These are phyloP conservation scores for Amaranthus hypochondriacus DNA, from an alignment of 148 eudicot species.

Conservation along the genomic window DNA sequence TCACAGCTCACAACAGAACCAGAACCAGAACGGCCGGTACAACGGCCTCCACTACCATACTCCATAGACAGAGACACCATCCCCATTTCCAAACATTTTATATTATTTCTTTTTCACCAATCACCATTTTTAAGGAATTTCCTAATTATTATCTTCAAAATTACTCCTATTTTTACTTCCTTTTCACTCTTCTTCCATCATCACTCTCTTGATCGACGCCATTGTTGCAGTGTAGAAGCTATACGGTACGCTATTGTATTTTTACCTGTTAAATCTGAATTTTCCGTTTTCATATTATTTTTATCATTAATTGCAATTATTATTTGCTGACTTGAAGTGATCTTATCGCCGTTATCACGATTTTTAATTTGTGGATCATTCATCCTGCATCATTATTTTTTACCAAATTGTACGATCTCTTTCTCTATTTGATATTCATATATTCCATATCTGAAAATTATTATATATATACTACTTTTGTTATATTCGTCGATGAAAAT, in stretches of 20 bases:
- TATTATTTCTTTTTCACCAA: background rate
- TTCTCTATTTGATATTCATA: background rate
- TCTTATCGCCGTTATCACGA: background rate
- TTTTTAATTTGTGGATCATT: background rate
- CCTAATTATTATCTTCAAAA: background rate
- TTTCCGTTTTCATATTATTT: background rate
- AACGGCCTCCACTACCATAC: constrained; percentile 10
- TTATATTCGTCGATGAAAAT: background rate
- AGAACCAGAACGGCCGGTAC: constrained; percentile 10
- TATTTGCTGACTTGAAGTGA: background rate
- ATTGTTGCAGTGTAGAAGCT: background rate
- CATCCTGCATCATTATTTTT: background rate
- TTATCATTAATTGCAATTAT: too few species aligned
- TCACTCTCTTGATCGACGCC: background rate
- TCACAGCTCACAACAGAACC: too few species aligned
- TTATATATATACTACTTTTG: background rate
- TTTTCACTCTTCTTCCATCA: background rate
- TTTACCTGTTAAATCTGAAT: background rate
- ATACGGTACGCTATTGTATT: too few species aligned
- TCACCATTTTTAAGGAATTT: background rate
- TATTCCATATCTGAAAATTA: background rate
- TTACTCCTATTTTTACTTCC: background rate
- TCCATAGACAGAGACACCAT: too few species aligned
- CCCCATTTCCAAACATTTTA: background rate
- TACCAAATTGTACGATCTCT: background rate